A percentile compares a stretch with the other conserved stretches of the same genome.
Evolutionary conservation across 1,284 basidiomycete genomes (phyloP).

Genomic region (Spongiforma sp.): DNA sequence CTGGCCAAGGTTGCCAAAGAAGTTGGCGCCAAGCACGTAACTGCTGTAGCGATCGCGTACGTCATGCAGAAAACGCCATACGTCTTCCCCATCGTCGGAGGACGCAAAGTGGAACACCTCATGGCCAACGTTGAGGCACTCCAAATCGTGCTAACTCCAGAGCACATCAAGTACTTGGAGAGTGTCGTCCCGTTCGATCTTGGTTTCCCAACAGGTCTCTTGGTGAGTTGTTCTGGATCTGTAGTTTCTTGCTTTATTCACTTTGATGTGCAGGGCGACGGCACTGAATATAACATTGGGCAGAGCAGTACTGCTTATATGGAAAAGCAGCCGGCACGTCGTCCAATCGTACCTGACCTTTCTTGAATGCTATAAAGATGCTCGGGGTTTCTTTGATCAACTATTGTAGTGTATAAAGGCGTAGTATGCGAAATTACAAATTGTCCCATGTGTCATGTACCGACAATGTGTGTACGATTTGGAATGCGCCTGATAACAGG

Average conservation of each 20-base stretch:
- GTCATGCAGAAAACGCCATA: slow-evolving; percentile 52
- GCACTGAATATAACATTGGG: slow-evolving; percentile 18
- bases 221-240: slow-evolving; percentile 43
- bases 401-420: too few relatives aligned
- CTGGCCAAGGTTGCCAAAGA: slow-evolving; percentile 28
- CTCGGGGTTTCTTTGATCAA: too few relatives aligned
- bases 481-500: too few relatives aligned
- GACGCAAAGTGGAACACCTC: slow-evolving; percentile 56
- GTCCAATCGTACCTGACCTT: slow-evolving; percentile 24
- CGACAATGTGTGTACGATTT: too few relatives aligned
- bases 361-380: slow-evolving; percentile 7
- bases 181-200: slow-evolving; percentile 44
- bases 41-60: slow-evolving; percentile 50
- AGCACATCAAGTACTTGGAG: slow-evolving; percentile 52
- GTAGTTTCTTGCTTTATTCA: slow-evolving; percentile 36
- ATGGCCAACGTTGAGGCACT: slow-evolving; percentile 54
- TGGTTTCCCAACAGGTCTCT: slow-evolving; percentile 48
- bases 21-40: slow-evolving; percentile 27
- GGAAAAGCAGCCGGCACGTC: slow-evolving; percentile 26
- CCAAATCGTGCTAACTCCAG: slow-evolving; percentile 44
- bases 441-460: too few relatives aligned
- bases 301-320: slow-evolving; percentile 24
- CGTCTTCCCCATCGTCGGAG: slow-evolving; percentile 57
- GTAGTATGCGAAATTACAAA: too few relatives aligned
- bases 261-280: slow-evolving; percentile 32